Evolutionary conservation across 78 protist species (phyloP).

Genomic region (Chrysochromulina parva): DNA sequence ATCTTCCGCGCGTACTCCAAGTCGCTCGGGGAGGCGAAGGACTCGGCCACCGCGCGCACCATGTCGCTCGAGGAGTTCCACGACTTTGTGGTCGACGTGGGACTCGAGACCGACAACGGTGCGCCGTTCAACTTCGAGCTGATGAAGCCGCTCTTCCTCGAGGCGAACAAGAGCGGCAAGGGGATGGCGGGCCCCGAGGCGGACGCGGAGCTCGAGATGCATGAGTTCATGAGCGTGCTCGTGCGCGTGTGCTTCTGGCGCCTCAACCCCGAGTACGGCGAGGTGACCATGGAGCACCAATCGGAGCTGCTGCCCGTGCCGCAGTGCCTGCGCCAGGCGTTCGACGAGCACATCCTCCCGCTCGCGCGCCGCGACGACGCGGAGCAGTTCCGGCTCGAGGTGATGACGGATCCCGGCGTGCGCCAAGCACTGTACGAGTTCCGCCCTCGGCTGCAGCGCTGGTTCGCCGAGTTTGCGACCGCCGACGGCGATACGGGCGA

Average conservation of each 20-base stretch:
- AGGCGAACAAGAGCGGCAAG: neutral
- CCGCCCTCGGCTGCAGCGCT: no score
- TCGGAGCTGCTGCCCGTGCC: neutral
- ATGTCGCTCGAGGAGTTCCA: no score
- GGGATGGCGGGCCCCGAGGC: neutral
- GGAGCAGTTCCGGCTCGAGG: neutral
- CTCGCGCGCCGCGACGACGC: neutral
- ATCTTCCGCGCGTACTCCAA: neutral
- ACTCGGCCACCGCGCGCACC: no score
- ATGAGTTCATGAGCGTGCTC: neutral
- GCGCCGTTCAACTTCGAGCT: neutral
- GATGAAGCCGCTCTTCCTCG: neutral
- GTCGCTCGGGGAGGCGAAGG: no score
- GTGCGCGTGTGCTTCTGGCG: neutral
- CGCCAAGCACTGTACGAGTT: no score
- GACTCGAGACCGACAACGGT: neutral
- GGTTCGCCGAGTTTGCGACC: no score
- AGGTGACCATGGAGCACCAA: neutral
- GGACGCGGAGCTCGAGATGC: neutral
- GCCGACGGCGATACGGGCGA: no score
- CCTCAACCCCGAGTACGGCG: neutral
- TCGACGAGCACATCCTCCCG: neutral
- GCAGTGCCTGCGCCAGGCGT: neutral
- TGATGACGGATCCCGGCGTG: neutral
- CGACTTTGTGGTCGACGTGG: no score